Base-by-base conservation (phyloP, 2,329 filamentous ascomycete species). In the Arachnopeziza araneosa region DNA sequence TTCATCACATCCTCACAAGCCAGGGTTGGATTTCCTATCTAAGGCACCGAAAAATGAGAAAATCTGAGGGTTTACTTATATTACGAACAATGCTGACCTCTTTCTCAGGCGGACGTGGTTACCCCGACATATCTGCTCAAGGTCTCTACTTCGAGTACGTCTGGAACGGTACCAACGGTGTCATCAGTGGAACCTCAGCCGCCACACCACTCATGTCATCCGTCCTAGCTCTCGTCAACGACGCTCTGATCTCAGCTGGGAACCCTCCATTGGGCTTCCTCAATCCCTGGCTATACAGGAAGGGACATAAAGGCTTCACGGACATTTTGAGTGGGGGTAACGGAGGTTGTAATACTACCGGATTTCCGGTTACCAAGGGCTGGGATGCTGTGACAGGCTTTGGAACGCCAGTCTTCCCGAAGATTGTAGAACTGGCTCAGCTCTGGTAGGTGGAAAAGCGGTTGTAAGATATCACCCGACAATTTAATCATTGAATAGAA, bases 151-250 rank as follows among this genome's bases (percentile, higher is more conserved):
- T 86, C 60, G 57, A 70, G 19, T 60, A 66, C 8, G 60, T 74
- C 59, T 75, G 74, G 67, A 71, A 75, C 54, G 72, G 72, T 1
- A 71, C 64, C 0, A 64, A 70, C 48, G 66, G 68, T 1, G 64
- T 70, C 0, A 75, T 83, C 50, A 76, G 75, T 32, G 81, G 82
- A 2, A 81, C 78, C 1, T 79, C 75, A 12, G 83, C 83, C 8
- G 78, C 83, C 1, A 73, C 80, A 0, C 86, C 86, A 0, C 72
- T 82, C 0, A 79, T 81, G 1, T 77, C 82, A 0, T 81, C 78
- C n/a, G 76, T 88, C 58, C 75, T 88, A 44, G 75, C 81, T 1
- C 75, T 88, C 2, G 74, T 88, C 50, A 89, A 89, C 64, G 84
- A 87, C 64, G 82, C 82, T 17, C 60, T 62, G 23, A 52, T 67